These are phyloP conservation scores for Russula ochroleuca DNA, from an alignment of 768 basidiomycete genomes.

Conservation along the genomic window DNA sequence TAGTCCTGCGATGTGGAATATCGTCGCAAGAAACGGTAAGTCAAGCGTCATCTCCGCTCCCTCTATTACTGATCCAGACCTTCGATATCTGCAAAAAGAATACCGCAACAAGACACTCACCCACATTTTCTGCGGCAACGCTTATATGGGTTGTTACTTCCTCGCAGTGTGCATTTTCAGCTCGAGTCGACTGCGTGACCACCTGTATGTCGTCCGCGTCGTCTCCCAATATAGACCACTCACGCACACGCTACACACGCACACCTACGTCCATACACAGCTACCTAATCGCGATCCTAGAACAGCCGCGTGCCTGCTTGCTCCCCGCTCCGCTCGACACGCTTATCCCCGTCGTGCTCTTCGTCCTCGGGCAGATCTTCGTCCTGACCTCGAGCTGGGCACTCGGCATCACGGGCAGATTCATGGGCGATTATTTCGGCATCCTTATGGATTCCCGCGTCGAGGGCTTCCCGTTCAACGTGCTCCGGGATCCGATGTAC, in stretches of 20 bases:
- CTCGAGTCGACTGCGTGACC: slow-evolving; percentile 83
- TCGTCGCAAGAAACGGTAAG: slow-evolving; percentile 86
- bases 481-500: slow-evolving; percentile 94
- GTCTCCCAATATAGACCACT: not conserved
- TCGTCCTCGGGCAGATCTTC: slow-evolving; percentile 70
- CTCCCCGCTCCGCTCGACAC: slow-evolving; percentile 65
- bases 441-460: slow-evolving; percentile 85
- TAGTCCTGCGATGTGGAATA: slow-evolving; percentile 95
- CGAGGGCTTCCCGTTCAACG: slow-evolving; percentile 96
- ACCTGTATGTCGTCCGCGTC: slow-evolving; percentile 54
- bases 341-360: slow-evolving; percentile 54
- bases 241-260: too few species aligned
- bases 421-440: slow-evolving; percentile 81
- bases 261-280: slow-evolving; percentile 38
- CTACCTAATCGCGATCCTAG: slow-evolving; percentile 64
- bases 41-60: slow-evolving; percentile 10
- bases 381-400: slow-evolving; percentile 87
- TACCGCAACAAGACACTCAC: slow-evolving; percentile 87
- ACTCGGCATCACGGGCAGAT: slow-evolving; percentile 90
- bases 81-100: slow-evolving; percentile 39
- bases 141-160: slow-evolving; percentile 78
- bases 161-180: slow-evolving; percentile 81
- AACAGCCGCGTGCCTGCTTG: slow-evolving; percentile 67
- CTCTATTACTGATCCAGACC: slow-evolving; percentile 36
- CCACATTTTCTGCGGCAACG: slow-evolving; percentile 69